A percentile compares a stretch with the other conserved stretches of the same genome.
phyloP scores from a whole-genome alignment of 768 basidiomycete species.

The Collybia sp. region DNA sequence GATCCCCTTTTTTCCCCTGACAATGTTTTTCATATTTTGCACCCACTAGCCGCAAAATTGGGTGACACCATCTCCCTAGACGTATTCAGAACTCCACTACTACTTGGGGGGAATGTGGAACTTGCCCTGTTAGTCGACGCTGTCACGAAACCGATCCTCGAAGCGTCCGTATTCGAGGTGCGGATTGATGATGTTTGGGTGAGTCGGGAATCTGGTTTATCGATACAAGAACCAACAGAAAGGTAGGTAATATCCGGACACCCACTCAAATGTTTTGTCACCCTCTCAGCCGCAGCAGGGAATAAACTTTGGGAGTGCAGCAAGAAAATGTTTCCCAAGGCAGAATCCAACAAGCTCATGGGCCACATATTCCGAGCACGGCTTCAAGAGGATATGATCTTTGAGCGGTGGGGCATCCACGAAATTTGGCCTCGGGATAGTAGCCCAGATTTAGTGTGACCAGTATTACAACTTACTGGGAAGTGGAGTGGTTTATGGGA shows the following conservation, averaged over 20 bases:
- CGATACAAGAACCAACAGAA: not conserved
- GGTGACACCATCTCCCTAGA: slow-evolving; percentile 26
- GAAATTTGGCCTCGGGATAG: slow-evolving; percentile 38
- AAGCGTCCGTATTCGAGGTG: slow-evolving; percentile 10
- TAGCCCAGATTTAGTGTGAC: too few species aligned
- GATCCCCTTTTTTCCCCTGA: too few species aligned
- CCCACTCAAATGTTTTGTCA: too few species aligned
- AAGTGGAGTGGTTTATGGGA: too few species aligned
- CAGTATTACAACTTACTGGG: too few species aligned
- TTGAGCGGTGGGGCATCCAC: slow-evolving; percentile 29
- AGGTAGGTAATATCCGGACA: too few species aligned
- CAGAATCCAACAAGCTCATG: too few species aligned
- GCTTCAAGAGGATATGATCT: slow-evolving; percentile 16
- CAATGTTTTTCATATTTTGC: not conserved
- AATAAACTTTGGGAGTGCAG: slow-evolving; percentile 6
- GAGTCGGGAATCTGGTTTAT: slow-evolving; percentile 5
- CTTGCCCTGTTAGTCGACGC: slow-evolving; percentile 23
- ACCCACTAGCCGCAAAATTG: slow-evolving; percentile 17
- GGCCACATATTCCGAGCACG: slow-evolving; percentile 24
- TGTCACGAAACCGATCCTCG: slow-evolving; percentile 13
- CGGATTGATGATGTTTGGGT: slow-evolving; percentile 12
- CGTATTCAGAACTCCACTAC: slow-evolving; percentile 5
- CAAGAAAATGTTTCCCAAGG: slow-evolving; percentile 3
- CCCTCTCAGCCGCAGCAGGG: too few species aligned
- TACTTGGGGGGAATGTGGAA: slow-evolving; percentile 6